Evolutionary conservation across 495 filamentous ascomycete genomes (phyloP), one percentile per base, ranked within the genome.

Genomic region (Penicillium taxi): DNA sequence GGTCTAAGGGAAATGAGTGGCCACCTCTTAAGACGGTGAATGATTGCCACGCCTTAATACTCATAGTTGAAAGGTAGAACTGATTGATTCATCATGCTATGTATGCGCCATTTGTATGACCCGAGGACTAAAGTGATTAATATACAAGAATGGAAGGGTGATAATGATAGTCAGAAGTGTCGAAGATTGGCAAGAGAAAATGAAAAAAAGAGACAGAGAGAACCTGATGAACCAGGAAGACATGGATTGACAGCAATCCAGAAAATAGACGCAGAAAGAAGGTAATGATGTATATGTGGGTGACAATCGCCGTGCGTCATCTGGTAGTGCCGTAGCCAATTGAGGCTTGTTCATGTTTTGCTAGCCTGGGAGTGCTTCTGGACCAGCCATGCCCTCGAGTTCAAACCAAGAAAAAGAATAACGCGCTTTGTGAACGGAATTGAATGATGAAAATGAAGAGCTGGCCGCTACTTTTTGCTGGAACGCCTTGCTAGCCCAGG

Each of bases 331-430:
- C 35, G 26, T 26, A 15, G 19, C 29, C 32, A 27, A 30, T 11
- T 18, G 22, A 26, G 41, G n/a, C 12, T 4, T 19, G 16, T 11
- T 26, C 22, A 15, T 21, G 11, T 14, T 42, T 29, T 30, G 19
- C 11, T 32, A 19, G 30, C 30, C 19, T 32, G 30, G 19, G 30
- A 7, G 6, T 20, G 32, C 17, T 35, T 26, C 31, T 53, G 54
- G 52, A 37, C 54, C 54, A 45, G 54, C 54, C 54, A 50, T 44
- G 42, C 45, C 34, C 28, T 39, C 18, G 6, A 14, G 26, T 37
- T 26, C 35, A 38, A 22, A 26, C 39, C 29, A 46, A 22, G 28
- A 16, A 28, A 11, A 18, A 37, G 33, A 28, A 27, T 23, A 21
- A 20, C 23, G 22, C 25, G 24, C 22, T 14, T 11, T 20, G 24